Evolutionary conservation across 352 stramenopile species (phyloP).

Genomic region (Blastocystis sp.): DNA sequence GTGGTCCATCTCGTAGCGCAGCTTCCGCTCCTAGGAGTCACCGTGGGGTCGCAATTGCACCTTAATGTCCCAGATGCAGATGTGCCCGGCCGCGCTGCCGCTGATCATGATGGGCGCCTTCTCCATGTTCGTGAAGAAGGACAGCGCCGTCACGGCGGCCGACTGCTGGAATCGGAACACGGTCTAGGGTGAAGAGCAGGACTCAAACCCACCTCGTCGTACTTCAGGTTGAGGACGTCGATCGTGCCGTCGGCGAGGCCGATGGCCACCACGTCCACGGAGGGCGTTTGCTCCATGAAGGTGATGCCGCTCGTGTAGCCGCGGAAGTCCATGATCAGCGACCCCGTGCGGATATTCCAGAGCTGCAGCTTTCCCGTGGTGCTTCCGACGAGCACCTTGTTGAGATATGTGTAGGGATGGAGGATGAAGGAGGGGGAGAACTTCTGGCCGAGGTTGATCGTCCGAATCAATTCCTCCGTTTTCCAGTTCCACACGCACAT

Average conservation of each 20-base stretch:
- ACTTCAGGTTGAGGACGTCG: conserved; percentile 81
- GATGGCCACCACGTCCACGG: conserved; percentile 80
- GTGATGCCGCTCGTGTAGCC: conserved; percentile 73
- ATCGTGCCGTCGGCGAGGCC: conserved; percentile 79
- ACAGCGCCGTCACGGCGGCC: conserved; percentile 71
- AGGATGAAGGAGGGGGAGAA: conserved; percentile 81
- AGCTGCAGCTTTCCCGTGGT: conserved; percentile 78
- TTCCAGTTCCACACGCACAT: conserved; percentile 71
- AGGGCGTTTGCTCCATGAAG: conserved; percentile 79
- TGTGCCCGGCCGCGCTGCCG: conserved; percentile 72
- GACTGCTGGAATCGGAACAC: conserved; percentile 55
- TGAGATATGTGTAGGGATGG: conserved; percentile 83
- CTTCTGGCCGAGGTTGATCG: conserved; percentile 74
- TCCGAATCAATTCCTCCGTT: conserved; percentile 77
- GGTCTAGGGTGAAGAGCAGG: neutral
- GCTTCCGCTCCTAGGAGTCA: neutral
- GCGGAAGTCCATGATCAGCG: conserved; percentile 82
- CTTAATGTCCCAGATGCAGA: conserved; percentile 60
- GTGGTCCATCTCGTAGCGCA: conserved; percentile 38
- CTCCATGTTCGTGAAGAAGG: conserved; percentile 79
- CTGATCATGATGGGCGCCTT: conserved; percentile 81
- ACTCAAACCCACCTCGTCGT: conserved; percentile 74
- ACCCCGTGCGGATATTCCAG: conserved; percentile 83
- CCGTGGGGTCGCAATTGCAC: neutral
- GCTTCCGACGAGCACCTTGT: conserved; percentile 83